Base-by-base conservation (phyloP, 257 asterid genomes). In the Solanum appendiculatum region DNA sequence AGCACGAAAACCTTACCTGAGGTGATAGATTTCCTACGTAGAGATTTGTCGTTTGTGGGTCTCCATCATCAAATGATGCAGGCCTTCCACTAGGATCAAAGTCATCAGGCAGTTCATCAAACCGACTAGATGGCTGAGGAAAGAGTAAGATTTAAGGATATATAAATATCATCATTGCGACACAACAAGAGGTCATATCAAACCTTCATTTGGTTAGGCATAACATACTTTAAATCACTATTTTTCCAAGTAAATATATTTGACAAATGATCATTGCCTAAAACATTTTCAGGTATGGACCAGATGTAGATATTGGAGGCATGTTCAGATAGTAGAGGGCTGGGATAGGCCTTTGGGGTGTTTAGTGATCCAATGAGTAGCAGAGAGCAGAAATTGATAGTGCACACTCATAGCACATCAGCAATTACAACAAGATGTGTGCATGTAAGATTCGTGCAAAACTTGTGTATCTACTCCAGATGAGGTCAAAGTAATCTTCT, bases 61-160 rank as follows among this genome's bases (percentile, higher is more conserved):
- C 99, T 91, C 99, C 99, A 91, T 96, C 98, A 86, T 96, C 99
- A 93, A 96, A 95, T 90, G 99, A 96, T 87, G 98, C 98, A 84
- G 90, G 90, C 91, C 88, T 94, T 83, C 98, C 98, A 89, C 90
- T 91, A 84, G 94, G 94, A 87, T 96, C 99, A 93, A 96, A 94
- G 33, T 96, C 99, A 92, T 94, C 98, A 1, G 99, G 99, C 84
- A 95, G 93, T 92, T 96, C 98, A 90, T 96, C 99, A 90, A 96
- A 96, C 82, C 98, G 94, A 90, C 91, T 96, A 58, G 98, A 91
- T 88, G 91, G 93, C 99, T 95, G 94, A 74, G 77, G 51, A 82
- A 42, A 88, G 73, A 86, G 87, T 20, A 88, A 72, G 74, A 86
- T 46, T 89, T 54, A 83, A 39, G 73, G 44, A 89, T 73, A 84